Conservation (phyloP, 1,284 basidiomycete species). For the Polyporus tsugae region DNA sequence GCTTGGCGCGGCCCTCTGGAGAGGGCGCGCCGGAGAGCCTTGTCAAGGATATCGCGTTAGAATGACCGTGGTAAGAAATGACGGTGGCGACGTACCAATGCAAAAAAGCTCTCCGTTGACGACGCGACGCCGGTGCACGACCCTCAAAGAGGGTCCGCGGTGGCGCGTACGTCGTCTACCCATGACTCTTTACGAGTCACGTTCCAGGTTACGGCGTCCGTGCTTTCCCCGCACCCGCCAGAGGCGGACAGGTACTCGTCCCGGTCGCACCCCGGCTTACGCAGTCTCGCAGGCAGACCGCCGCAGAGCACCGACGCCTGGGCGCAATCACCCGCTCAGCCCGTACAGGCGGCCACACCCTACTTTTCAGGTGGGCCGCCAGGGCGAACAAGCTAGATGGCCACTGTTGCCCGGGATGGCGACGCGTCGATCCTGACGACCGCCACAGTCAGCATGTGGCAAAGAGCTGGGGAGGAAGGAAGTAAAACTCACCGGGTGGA, state of each 20-base stretch:
- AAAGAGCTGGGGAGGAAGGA: background rate
- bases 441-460: background rate
- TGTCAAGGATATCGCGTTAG: background rate
- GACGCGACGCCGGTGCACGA: background rate
- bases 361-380: background rate
- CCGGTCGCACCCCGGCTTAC: constrained; percentile 2
- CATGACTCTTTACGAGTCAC: background rate
- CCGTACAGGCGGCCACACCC: background rate
- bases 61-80: background rate
- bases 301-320: constrained; percentile 7
- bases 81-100: background rate
- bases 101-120: constrained; percentile 1
- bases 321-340: background rate
- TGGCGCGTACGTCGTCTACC: constrained; percentile 1
- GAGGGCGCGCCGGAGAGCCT: background rate
- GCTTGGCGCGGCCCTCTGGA: background rate
- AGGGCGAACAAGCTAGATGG: background rate
- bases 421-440: background rate
- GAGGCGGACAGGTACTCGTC: background rate
- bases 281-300: background rate
- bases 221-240: background rate
- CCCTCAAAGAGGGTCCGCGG: background rate
- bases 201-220: constrained; percentile 5
- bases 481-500: background rate
- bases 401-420: constrained; percentile 1